A percentile compares a stretch with the other conserved stretches of the same genome.
phyloP scores from a whole-genome alignment of 768 basidiomycete species.

The Lentinula sp. region DNA sequence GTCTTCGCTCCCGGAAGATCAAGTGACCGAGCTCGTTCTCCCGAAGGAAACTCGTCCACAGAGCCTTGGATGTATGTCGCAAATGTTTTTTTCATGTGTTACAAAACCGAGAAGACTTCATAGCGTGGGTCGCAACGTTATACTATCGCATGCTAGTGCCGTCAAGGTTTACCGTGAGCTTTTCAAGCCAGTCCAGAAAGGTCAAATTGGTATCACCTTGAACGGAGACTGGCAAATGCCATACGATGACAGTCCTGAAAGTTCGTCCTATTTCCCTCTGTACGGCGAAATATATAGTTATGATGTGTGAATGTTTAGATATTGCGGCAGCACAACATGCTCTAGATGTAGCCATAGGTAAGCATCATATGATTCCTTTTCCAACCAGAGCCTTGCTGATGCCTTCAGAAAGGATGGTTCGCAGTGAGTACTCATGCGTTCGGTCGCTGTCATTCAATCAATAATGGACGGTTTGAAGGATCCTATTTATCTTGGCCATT shows the following conservation, averaged over 20 bases:
- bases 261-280: conserved; percentile 31
- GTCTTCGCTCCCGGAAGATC: conserved; percentile 68
- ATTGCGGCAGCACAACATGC: conserved; percentile 66
- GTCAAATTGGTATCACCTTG: conserved; percentile 72
- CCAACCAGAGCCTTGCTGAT: neutral
- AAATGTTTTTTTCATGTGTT: neutral
- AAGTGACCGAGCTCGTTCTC: conserved; percentile 53
- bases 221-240: conserved; percentile 76
- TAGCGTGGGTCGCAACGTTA: conserved; percentile 62
- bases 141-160: conserved; percentile 64
- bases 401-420: conserved; percentile 42
- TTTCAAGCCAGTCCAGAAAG: conserved; percentile 57
- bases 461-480: conserved; percentile 29
- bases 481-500: conserved; percentile 67
- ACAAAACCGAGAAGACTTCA: neutral
- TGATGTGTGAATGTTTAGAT: conserved; percentile 30
- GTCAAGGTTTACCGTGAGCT: conserved; percentile 61
- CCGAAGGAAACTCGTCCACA: conserved; percentile 57
- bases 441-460: neutral
- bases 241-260: conserved; percentile 61
- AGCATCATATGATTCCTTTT: conserved; percentile 11
- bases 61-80: conserved; percentile 63
- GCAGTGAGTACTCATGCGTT: conserved; percentile 35
- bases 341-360: conserved; percentile 67
- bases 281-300: conserved; percentile 2